A percentile compares a stretch with the other conserved stretches of the same genome.
Evolutionary conservation across 2,329 filamentous ascomycete species (phyloP).

Genomic region (Didymella sp.): DNA sequence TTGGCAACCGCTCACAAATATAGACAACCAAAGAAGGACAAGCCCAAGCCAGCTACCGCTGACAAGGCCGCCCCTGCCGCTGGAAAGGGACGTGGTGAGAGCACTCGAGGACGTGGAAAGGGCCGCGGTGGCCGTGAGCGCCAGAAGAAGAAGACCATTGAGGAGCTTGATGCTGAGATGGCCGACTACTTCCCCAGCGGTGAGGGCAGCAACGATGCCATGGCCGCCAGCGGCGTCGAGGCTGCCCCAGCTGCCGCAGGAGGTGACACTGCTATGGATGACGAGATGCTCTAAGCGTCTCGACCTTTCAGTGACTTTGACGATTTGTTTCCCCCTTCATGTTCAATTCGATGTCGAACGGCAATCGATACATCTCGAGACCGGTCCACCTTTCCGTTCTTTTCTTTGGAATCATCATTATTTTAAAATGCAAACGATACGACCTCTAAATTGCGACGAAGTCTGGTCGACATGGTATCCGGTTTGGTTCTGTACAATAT

Average conservation of each 20-base stretch:
- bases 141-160: slow-evolving; percentile 88
- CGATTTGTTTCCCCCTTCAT: slow-evolving; percentile 12
- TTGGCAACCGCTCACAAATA: slow-evolving; percentile 16
- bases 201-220: slow-evolving; percentile 53
- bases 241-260: slow-evolving; percentile 54
- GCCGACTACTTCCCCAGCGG: slow-evolving; percentile 81
- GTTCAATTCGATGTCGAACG: slow-evolving; percentile 6
- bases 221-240: slow-evolving; percentile 53
- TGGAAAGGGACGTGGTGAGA: slow-evolving; percentile 52
- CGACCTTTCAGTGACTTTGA: slow-evolving; percentile 1
- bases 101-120: slow-evolving; percentile 57
- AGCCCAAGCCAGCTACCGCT: slow-evolving; percentile 75
- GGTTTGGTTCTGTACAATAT: slow-evolving; percentile 36
- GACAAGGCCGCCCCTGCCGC: slow-evolving; percentile 67
- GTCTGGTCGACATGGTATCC: slow-evolving; percentile 14
- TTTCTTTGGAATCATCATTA: slow-evolving; percentile 26
- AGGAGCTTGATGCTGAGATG: slow-evolving; percentile 98
- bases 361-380: slow-evolving; percentile 22
- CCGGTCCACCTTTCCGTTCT: slow-evolving; percentile 21
- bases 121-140: slow-evolving; percentile 56
- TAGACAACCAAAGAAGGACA: slow-evolving; percentile 68
- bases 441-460: slow-evolving; percentile 17
- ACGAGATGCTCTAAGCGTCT: slow-evolving; percentile 47
- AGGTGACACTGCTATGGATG: slow-evolving; percentile 50
- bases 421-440: slow-evolving; percentile 21